Conservation (phyloP, 805 yeast genomes). For the Metschnikowia cubensis region DNA sequence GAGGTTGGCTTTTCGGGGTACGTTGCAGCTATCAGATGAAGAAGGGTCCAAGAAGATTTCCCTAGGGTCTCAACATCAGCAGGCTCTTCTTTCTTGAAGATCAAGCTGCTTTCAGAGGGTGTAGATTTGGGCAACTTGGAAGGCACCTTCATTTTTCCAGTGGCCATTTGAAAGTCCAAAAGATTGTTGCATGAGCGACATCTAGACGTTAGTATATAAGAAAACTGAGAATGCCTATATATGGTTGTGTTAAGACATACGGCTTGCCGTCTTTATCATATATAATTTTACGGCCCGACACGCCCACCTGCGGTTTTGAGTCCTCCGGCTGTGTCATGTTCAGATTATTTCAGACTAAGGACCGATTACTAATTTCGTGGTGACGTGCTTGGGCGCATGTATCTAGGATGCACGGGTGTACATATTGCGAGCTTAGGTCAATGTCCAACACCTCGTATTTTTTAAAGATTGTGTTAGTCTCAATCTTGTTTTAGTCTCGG, state of each 20-base stretch:
- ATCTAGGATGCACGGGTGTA: neutral
- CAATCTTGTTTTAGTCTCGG: too few relatives aligned
- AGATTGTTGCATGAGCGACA: conserved; percentile 88
- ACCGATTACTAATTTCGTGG: neutral
- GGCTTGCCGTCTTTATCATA: conserved; percentile 92
- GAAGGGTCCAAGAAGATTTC: conserved; percentile 83
- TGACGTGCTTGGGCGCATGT: neutral
- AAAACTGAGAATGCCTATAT: neutral
- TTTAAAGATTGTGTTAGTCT: neutral
- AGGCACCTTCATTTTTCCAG: conserved; percentile 16
- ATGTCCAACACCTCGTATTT: too few relatives aligned
- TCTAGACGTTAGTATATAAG: conserved; percentile 25
- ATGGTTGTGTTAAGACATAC: conserved; percentile 43
- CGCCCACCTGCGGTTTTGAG: conserved; percentile 44
- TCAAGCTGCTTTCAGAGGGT: conserved; percentile 3
- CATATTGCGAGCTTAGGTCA: neutral
- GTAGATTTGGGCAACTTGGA: conserved; percentile 4
- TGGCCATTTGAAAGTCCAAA: conserved; percentile 70
- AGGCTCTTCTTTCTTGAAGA: conserved; percentile 57
- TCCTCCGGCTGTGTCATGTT: conserved; percentile 1
- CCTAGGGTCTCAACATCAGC: conserved; percentile 85
- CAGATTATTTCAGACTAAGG: neutral
- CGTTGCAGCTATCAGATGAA: conserved; percentile 86
- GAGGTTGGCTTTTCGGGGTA: conserved; percentile 70
- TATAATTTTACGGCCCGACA: conserved; percentile 62